These are phyloP conservation scores for Globisporangium polare DNA, from an alignment of 352 stramenopile genomes.

Conservation along the genomic window DNA sequence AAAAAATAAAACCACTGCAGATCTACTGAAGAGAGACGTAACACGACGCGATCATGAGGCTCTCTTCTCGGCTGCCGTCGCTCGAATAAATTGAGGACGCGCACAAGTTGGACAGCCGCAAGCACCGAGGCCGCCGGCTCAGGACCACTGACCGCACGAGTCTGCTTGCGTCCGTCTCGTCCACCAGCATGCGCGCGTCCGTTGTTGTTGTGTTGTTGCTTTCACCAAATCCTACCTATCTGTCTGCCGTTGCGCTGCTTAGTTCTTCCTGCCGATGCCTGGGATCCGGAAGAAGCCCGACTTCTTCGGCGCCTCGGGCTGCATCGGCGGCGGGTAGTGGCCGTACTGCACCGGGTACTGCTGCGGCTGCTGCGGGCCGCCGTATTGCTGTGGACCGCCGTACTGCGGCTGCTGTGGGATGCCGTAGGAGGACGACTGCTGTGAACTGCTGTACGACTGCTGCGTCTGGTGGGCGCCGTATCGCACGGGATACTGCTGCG, in stretches of 20 bases:
- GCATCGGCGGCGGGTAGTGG: conserved; percentile 50
- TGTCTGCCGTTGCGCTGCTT: conserved; percentile 10
- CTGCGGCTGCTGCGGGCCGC: conserved; percentile 21
- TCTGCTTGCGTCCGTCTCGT: neutral
- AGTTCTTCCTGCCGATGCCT: conserved; percentile 74
- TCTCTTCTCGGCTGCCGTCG: neutral
- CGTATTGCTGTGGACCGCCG: conserved; percentile 27
- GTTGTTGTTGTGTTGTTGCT: conserved; percentile 5
- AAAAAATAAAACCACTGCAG: conserved; percentile 9
- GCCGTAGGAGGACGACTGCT: conserved; percentile 9
- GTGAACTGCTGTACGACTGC: conserved; percentile 23
- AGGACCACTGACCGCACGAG: neutral
- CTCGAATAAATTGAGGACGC: conserved; percentile 13
- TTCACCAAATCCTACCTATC: conserved; percentile 14
- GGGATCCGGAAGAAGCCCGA: conserved; percentile 71
- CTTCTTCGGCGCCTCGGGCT: conserved; percentile 49
- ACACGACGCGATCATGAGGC: neutral
- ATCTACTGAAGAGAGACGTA: conserved; percentile 8
- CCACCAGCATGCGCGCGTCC: neutral
- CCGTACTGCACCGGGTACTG: conserved; percentile 20
- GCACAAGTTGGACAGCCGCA: neutral
- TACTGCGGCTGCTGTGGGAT: conserved; percentile 9
- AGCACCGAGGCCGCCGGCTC: neutral
- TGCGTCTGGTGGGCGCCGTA: conserved; percentile 17
- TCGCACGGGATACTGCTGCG: conserved; percentile 15